Evolutionary conservation across 1,284 basidiomycete species (phyloP).

Genomic region (Boletus mariae): DNA sequence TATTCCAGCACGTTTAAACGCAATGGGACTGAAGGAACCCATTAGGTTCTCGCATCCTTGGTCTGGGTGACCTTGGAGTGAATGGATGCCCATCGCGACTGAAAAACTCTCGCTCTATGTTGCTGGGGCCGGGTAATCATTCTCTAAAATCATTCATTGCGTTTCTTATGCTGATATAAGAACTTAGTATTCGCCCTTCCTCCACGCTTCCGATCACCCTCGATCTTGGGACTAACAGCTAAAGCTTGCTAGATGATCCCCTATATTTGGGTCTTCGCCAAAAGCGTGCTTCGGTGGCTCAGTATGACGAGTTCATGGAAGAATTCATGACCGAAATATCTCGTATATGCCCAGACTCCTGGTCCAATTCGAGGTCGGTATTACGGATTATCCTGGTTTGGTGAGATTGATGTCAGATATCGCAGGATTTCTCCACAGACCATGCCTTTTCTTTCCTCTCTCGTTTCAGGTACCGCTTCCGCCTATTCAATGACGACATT

Average conservation of each 20-base stretch:
- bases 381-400: neutral
- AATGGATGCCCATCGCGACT: slow-evolving; percentile 91
- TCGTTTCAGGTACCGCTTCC: slow-evolving; percentile 69
- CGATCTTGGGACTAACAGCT: slow-evolving; percentile 87
- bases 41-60: slow-evolving; percentile 82
- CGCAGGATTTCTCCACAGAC: slow-evolving; percentile 80
- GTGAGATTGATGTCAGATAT: slow-evolving; percentile 3
- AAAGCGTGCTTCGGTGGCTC: slow-evolving; percentile 60
- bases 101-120: slow-evolving; percentile 93
- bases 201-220: slow-evolving; percentile 85
- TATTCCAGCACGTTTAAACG: neutral
- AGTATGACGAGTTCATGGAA: slow-evolving; percentile 84
- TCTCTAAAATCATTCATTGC: neutral
- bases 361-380: slow-evolving; percentile 80
- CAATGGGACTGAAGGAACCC: slow-evolving; percentile 1
- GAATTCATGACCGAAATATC: slow-evolving; percentile 88
- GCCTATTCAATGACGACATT: slow-evolving; percentile 90
- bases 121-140: slow-evolving; percentile 73
- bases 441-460: slow-evolving; percentile 83
- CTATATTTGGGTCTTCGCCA: slow-evolving; percentile 86
- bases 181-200: slow-evolving; percentile 71
- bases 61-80: slow-evolving; percentile 85
- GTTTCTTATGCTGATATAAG: slow-evolving; percentile 4
- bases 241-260: slow-evolving; percentile 80
- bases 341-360: slow-evolving; percentile 73